Evolutionary conservation across 306 rosid genomes (phyloP), one percentile per base, ranked within the genome.

Genomic region (Quercus gilva): DNA sequence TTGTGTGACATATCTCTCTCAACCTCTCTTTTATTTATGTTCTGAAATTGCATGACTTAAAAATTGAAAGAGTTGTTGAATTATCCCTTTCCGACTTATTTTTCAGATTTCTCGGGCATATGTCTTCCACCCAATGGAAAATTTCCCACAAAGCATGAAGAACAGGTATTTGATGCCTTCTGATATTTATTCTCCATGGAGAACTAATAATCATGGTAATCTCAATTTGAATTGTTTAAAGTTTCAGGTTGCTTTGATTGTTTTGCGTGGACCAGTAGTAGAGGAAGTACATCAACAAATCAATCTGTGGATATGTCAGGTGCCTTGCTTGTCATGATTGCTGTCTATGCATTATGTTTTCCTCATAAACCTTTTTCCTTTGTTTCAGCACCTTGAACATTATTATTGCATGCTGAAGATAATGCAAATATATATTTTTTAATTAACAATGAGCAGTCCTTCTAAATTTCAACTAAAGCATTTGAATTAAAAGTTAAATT

Each of bases 281-380:
- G 85, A 88, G 56, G 91, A 88, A 88, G 89, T 88, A 70, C 89
- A 85, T 83, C 87, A 85, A 76, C 87, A 76, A 85, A 85, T 88
- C 55, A 88, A 76, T 79, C 77, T 87, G 5, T 88, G 87, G 87
- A 85, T 85, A 61, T 77, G 83, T 83, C 91, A 85, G 89, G 91
- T 88, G 77, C 80, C 60, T 76, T 64, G 26, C 76, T 20, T 76
- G 15, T 57, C 71, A 59, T 79, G 49, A 35, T 55, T 79, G 26
- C 37, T n/a, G 8, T 53, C 53, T 25, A 35, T 41, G 71, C 80
- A 20, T 79, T 79, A 67, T 67, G 64, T 77, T 61, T 69, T 33
- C 18, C 19, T 56, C 59, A 79, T 35, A 79, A 81, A 64, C 69
- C 37, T 11, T 77, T 61, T 64, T 69, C 19, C 80, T 74, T 41